Evolutionary conservation across 78 protist genomes (phyloP).

Genomic region (Guillardia theta): DNA sequence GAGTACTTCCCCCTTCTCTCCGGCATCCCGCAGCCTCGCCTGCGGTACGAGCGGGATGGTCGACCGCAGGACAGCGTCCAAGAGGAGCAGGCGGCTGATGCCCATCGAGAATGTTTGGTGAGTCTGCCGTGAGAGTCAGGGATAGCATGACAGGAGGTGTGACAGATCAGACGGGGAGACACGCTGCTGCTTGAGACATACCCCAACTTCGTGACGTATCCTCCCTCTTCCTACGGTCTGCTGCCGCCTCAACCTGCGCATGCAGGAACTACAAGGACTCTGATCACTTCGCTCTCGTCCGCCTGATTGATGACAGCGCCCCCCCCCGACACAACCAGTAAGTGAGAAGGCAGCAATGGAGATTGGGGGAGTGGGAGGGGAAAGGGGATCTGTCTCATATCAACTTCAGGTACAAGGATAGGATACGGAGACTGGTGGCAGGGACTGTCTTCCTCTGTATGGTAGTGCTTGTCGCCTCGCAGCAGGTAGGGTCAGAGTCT

Average conservation of each 20-base stretch:
- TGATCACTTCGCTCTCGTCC: background rate
- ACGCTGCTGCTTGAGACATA: background rate
- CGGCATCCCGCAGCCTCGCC: background rate
- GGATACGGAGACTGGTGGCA: background rate
- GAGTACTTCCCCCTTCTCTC: background rate
- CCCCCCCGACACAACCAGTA: slow-evolving; percentile 11
- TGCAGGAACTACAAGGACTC: background rate
- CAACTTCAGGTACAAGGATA: background rate
- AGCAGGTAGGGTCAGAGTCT: background rate
- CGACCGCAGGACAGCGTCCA: too few relatives aligned
- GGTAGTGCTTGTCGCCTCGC: background rate
- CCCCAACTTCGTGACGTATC: background rate
- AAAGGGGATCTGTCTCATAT: too few relatives aligned
- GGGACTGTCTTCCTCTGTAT: background rate
- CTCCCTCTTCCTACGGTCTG: background rate
- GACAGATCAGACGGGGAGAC: background rate
- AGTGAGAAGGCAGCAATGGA: too few relatives aligned
- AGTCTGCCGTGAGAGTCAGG: too few relatives aligned
- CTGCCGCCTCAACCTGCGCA: background rate
- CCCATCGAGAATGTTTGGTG: too few relatives aligned
- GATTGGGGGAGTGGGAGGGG: too few relatives aligned
- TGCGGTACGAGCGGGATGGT: background rate
- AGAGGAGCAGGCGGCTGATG: too few relatives aligned
- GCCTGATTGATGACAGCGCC: background rate
- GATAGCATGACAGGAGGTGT: background rate